Conservation (phyloP, 352 stramenopile species). For the Globisporangium barbulae region DNA sequence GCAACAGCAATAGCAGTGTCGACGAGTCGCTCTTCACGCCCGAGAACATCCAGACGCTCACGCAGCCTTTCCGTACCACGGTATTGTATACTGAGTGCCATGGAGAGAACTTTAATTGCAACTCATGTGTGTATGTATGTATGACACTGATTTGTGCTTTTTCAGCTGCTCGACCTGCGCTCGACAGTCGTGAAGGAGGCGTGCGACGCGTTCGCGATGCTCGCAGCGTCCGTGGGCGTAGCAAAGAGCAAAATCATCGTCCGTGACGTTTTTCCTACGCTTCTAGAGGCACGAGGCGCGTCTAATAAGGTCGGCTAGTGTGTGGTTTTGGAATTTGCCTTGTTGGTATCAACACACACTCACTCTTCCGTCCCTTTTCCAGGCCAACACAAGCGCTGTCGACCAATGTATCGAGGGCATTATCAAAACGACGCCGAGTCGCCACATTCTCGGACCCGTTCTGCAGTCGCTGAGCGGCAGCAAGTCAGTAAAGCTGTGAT, state of each 20-base stretch:
- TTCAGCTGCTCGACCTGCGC: constrained; percentile 43
- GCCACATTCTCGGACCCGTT: constrained; percentile 45
- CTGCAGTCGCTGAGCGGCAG: constrained; percentile 38
- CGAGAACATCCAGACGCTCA: constrained; percentile 53
- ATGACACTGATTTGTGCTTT: not conserved
- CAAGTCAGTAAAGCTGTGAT: constrained; percentile 34
- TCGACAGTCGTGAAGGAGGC: constrained; percentile 63
- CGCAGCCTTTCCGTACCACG: constrained; percentile 54
- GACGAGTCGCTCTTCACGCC: constrained; percentile 30
- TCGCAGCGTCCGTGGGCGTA: constrained; percentile 33
- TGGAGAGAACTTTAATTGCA: not conserved
- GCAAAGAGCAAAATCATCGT: constrained; percentile 50
- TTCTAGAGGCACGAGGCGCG: constrained; percentile 45
- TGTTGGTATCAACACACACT: not conserved
- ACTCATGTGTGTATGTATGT: not conserved
- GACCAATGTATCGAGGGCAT: constrained; percentile 55
- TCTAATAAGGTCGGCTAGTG: constrained; percentile 44
- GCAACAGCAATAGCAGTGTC: constrained; percentile 11
- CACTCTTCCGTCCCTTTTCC: not conserved
- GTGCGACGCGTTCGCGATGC: constrained; percentile 42
- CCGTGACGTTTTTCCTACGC: constrained; percentile 58
- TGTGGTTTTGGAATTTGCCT: not conserved
- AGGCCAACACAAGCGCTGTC: constrained; percentile 47
- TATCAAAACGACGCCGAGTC: constrained; percentile 37
- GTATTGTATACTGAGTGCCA: constrained; percentile 11